Base-by-base conservation (phyloP, 257 asterid genomes). In the Solanum etuberosum region DNA sequence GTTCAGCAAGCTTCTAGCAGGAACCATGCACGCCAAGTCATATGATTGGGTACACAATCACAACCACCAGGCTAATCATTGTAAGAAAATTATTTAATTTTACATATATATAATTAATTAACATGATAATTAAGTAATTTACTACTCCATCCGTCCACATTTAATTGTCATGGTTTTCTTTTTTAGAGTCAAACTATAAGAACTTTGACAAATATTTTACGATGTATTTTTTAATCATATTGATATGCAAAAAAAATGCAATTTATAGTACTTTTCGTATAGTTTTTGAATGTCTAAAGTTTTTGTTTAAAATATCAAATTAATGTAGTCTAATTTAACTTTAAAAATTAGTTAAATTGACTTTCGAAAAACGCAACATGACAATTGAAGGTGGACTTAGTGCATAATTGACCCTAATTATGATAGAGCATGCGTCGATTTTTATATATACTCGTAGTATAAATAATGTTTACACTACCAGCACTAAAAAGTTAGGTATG, bases 31-130 rank as follows among this genome's bases (percentile, higher is more conserved):
- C 8, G 57, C 90, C 76, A 91, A 83, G 83, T 88, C 93, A 35
- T 91, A 89, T 51, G 92, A 91, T 48, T 89, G 93, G 93, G 89
- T 84, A 21, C 85, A 86, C 3, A n/a, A 87, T 54, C 85, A 72
- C 27, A 15, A 68, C 74, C 86, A 37, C 35, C 20, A 71, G 72
- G 71, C 35, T 29, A 85, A 48, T 27, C 18, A 48, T 10, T 21
- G 59, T 63, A 12, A 27, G 73, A 35, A 72, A 67, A 63, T 65
- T n/a, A 16, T 23, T 40, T 74, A 15, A 18, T 21, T 11, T 54
- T 15, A 25, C 9, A 57, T 57, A 57, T 57, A 20, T 20, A 57
- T 11, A 57, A 21, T 57, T 57, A 57, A 20, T 57, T 20, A 57
- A 57, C 65, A 57, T 1, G 25, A 20, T 54, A 20, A 20, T 57